Percentiles rank a stretch among this genome's conserved stretches.
Conservation (phyloP, 225 moss, liverwort and hornwort species). For the Marchantia paleacea region DNA sequence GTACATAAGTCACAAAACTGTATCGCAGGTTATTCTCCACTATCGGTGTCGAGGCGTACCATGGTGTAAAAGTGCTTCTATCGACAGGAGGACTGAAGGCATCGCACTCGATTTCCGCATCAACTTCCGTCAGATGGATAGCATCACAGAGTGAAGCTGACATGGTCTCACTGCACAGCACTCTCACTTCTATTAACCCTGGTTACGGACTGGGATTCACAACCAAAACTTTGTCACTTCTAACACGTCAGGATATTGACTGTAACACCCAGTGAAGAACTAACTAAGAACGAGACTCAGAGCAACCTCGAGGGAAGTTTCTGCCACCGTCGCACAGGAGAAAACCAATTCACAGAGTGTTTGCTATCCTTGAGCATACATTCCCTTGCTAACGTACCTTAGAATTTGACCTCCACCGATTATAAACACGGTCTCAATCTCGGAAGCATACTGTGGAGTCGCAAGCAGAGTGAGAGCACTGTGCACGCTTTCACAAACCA, state of each 20-base stretch:
- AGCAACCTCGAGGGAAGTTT: not conserved
- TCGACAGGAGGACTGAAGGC: slow-evolving; percentile 71
- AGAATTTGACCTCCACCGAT: slow-evolving; percentile 84
- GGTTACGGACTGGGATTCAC: not conserved
- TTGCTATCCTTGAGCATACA: not conserved
- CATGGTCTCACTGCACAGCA: slow-evolving; percentile 62
- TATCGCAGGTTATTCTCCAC: slow-evolving; percentile 67
- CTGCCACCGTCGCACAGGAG: not conserved
- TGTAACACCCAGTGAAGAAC: not conserved
- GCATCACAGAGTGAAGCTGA: slow-evolving; percentile 63
- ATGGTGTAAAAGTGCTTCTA: slow-evolving; percentile 51
- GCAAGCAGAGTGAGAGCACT: slow-evolving; percentile 62
- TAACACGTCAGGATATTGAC: not conserved
- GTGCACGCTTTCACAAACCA: slow-evolving; percentile 54
- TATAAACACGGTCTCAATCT: slow-evolving; percentile 70
- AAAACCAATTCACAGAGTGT: not conserved
- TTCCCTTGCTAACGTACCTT: slow-evolving; percentile 30
- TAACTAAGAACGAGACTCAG: too few relatives aligned
- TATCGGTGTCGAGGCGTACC: slow-evolving; percentile 65
- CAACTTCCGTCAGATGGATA: slow-evolving; percentile 80
- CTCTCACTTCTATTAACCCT: not conserved
- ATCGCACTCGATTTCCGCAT: slow-evolving; percentile 62
- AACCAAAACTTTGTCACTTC: not conserved
- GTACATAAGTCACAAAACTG: slow-evolving; percentile 70
- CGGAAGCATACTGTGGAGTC: slow-evolving; percentile 32